Conservation (phyloP, 2,329 filamentous ascomycete species). For the Aspergillus proliferans region DNA sequence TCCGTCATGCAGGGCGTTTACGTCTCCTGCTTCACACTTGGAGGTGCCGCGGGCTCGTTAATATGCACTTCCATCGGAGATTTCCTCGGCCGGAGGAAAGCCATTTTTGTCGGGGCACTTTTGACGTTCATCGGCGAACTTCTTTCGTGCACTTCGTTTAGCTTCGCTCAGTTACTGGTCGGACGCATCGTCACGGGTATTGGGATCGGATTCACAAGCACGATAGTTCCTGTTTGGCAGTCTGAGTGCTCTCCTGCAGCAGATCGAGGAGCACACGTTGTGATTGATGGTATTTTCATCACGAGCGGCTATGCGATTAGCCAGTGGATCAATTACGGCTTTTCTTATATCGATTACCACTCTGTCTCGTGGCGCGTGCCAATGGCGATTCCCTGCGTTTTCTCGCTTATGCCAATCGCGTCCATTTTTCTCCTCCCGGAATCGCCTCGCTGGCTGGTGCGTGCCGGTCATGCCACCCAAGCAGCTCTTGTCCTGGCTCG, state of each 20-base stretch:
- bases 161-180: constrained; percentile 44
- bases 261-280: constrained; percentile 53
- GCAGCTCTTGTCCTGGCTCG: constrained; percentile 42
- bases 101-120: constrained; percentile 50
- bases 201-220: constrained; percentile 47
- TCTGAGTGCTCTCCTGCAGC: constrained; percentile 44
- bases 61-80: constrained; percentile 11
- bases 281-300: constrained; percentile 45
- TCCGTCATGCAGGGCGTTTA: not conserved
- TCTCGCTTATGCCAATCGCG: constrained; percentile 34
- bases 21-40: not conserved
- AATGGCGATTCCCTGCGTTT: constrained; percentile 44
- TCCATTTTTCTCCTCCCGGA: constrained; percentile 32
- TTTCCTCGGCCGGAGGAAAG: constrained; percentile 25
- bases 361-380: constrained; percentile 41
- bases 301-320: constrained; percentile 26
- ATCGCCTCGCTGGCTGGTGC: constrained; percentile 25
- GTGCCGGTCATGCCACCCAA: constrained; percentile 31
- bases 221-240: constrained; percentile 44
- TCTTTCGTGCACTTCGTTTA: constrained; percentile 21
- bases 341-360: constrained; percentile 14
- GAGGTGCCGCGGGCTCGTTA: not conserved
- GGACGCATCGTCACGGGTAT: constrained; percentile 44
- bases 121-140: constrained; percentile 33
- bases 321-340: constrained; percentile 21